Percentiles rank a stretch among this genome's conserved stretches.
Evolutionary conservation across 495 filamentous ascomycete species (phyloP).

Genomic region (Penicillium pulvis): DNA sequence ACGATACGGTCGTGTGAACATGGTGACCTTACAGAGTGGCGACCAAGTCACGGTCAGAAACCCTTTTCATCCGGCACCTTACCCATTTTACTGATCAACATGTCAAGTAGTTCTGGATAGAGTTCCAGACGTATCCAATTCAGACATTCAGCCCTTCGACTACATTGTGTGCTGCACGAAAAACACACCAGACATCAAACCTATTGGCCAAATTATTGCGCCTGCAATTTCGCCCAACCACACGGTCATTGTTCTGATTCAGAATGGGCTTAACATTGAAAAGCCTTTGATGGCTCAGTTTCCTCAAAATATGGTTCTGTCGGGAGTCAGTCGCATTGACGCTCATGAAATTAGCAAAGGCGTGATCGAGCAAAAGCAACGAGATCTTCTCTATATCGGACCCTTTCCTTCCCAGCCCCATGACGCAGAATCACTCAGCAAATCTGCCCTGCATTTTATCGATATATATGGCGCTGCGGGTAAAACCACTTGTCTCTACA

Average conservation of each 20-base stretch:
- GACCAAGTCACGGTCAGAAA: conserved; percentile 21
- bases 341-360: conserved; percentile 19
- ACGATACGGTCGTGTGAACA: conserved; percentile 46
- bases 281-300: conserved; percentile 44
- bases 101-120: not conserved
- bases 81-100: not conserved
- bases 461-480: not conserved
- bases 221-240: conserved; percentile 63
- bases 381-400: conserved; percentile 16
- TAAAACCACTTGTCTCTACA: not conserved
- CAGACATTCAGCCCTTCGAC: conserved; percentile 30
- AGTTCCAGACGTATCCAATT: conserved; percentile 8
- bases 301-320: conserved; percentile 35
- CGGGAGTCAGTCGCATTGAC: conserved; percentile 17
- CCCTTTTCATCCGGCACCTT: not conserved
- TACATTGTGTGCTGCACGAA: conserved; percentile 50
- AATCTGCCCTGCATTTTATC: not conserved
- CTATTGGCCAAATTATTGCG: conserved; percentile 64
- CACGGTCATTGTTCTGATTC: conserved; percentile 54
- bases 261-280: conserved; percentile 61
- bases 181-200: conserved; percentile 44
- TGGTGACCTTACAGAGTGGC: conserved; percentile 24
- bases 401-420: conserved; percentile 5
- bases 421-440: conserved; percentile 1
- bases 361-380: conserved; percentile 15